Conservation (phyloP, 208 protist species). For the Wallacemonas collosoma region DNA sequence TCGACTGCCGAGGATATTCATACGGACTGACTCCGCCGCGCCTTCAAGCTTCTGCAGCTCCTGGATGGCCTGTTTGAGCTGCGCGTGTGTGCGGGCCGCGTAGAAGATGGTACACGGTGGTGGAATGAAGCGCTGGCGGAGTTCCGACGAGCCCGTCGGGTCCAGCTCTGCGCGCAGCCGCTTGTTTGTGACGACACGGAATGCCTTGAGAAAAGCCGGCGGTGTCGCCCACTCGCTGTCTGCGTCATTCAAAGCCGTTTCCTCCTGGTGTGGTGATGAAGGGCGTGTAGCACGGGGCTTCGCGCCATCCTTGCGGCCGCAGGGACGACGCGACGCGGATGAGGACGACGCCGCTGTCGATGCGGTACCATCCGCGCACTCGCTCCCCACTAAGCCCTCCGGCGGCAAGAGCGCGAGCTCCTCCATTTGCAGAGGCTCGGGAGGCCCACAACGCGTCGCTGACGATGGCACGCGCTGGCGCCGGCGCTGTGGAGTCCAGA, state of each 20-base stretch:
- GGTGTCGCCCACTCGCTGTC: slow-evolving; percentile 38
- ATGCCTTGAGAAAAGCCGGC: slow-evolving; percentile 57
- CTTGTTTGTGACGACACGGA: slow-evolving; percentile 39
- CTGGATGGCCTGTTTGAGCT: slow-evolving; percentile 94
- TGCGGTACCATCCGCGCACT: too few relatives aligned
- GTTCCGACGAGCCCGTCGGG: slow-evolving; percentile 41
- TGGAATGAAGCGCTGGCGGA: slow-evolving; percentile 52
- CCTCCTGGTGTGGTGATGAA: neutral
- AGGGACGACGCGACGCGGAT: too few relatives aligned
- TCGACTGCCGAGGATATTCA: slow-evolving; percentile 94
- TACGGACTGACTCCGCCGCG: slow-evolving; percentile 47
- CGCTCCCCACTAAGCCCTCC: too few relatives aligned
- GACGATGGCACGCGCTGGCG: neutral
- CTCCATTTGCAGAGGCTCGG: neutral
- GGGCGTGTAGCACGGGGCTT: neutral
- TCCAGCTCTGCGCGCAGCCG: slow-evolving; percentile 57
- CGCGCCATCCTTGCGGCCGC: too few relatives aligned
- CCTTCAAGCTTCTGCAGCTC: slow-evolving; percentile 89
- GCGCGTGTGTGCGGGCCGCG: slow-evolving; percentile 95
- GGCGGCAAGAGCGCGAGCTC: neutral
- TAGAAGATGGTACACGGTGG: slow-evolving; percentile 93
- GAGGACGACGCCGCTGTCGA: too few relatives aligned
- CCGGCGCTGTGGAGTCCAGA: slow-evolving; percentile 47
- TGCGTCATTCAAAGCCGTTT: neutral
- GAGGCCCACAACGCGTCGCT: neutral